Evolutionary conservation across 2,329 filamentous ascomycete species (phyloP).

Genomic region (Blumeria graminis): DNA sequence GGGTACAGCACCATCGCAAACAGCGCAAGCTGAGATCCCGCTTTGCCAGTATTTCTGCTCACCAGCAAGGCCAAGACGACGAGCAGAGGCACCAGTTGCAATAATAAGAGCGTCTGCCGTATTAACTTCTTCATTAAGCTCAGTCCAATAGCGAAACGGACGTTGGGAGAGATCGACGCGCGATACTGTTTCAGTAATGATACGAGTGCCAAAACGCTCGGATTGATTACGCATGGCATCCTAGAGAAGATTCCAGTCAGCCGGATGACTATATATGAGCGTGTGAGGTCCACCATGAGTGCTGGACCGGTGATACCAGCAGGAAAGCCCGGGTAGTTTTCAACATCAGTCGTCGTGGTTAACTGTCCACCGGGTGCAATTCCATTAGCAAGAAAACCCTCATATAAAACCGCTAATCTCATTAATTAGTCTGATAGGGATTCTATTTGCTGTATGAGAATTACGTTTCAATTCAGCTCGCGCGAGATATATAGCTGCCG

Average conservation of each 20-base stretch:
- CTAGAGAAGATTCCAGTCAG: slow-evolving; percentile 3
- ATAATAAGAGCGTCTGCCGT: slow-evolving; percentile 86
- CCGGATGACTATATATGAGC: too few species aligned
- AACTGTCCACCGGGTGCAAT: slow-evolving; percentile 91
- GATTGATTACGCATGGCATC: slow-evolving; percentile 87
- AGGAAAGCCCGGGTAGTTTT: slow-evolving; percentile 94
- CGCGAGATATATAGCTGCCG: slow-evolving; percentile 85
- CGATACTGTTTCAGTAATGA: slow-evolving; percentile 78
- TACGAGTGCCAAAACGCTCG: slow-evolving; percentile 72
- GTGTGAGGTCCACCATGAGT: slow-evolving; percentile 35
- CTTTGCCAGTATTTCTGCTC: slow-evolving; percentile 97
- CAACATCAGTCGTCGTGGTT: slow-evolving; percentile 92
- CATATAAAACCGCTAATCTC: slow-evolving; percentile 53
- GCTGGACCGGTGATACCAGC: slow-evolving; percentile 66
- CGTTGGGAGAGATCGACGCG: slow-evolving; percentile 63
- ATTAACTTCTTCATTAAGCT: slow-evolving; percentile 60
- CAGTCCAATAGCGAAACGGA: slow-evolving; percentile 84
- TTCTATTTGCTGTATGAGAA: slow-evolving; percentile 2
- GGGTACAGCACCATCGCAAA: slow-evolving; percentile 88
- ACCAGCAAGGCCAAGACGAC: slow-evolving; percentile 57
- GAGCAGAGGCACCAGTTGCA: slow-evolving; percentile 81
- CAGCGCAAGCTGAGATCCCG: slow-evolving; percentile 86
- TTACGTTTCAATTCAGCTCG: slow-evolving; percentile 70
- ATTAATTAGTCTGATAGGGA: neutral
- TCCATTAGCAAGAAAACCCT: slow-evolving; percentile 93